Percentiles rank a stretch among this genome's conserved stretches.
Conservation (phyloP, 2,329 filamentous ascomycete genomes). For the Podosphaera aphanis region DNA sequence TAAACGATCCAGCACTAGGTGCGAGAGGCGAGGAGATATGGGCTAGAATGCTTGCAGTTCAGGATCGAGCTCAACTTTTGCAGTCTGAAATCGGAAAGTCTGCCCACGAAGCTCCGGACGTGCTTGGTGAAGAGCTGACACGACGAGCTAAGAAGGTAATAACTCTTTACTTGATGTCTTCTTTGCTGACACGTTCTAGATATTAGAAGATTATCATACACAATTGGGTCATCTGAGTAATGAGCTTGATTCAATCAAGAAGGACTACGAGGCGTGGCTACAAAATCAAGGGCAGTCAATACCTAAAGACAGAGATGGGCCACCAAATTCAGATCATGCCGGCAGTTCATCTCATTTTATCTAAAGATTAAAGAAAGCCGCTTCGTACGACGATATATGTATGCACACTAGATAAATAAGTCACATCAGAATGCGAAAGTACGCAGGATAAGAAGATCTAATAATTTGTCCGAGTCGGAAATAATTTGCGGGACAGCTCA, state of each 20-base stretch:
- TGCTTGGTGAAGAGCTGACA: slow-evolving; percentile 46
- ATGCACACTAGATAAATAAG: no score
- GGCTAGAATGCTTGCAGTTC: slow-evolving; percentile 54
- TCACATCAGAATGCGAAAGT: no score
- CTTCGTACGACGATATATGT: no score
- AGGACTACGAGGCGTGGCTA: slow-evolving; percentile 30
- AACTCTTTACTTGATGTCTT: slow-evolving; percentile 5
- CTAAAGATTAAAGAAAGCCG: no score
- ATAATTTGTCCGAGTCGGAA: no score
- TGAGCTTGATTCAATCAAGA: slow-evolving; percentile 28
- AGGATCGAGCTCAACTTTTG: slow-evolving; percentile 48
- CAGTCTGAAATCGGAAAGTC: slow-evolving; percentile 52
- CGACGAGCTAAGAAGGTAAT: slow-evolving; percentile 51
- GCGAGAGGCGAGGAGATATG: slow-evolving; percentile 67
- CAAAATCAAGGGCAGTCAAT: slow-evolving; percentile 12
- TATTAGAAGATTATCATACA: slow-evolving; percentile 60
- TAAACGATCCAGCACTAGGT: slow-evolving; percentile 51
- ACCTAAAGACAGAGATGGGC: background rate
- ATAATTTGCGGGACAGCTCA: no score
- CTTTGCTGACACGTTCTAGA: slow-evolving; percentile 22
- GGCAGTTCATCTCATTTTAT: no score
- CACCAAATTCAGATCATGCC: background rate
- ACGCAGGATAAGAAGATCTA: no score
- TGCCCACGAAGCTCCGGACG: slow-evolving; percentile 29
- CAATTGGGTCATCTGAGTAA: slow-evolving; percentile 55